Conservation (phyloP, 83 land plant genomes). For the Diphasiastrum complanatum region DNA sequence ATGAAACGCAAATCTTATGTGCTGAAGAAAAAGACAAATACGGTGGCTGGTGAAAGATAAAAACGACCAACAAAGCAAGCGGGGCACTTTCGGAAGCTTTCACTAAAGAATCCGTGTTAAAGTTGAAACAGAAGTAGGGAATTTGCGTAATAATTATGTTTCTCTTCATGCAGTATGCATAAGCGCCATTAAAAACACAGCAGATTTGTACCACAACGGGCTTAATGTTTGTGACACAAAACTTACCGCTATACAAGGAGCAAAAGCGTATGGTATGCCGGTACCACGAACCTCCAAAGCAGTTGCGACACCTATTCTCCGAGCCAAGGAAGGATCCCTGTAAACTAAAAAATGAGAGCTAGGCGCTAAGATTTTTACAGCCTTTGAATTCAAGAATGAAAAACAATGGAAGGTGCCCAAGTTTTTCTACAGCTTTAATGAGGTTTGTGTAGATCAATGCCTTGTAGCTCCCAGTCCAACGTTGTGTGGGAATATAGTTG, state of each 20-base stretch:
- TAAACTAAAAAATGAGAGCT: neutral
- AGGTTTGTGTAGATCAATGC: constrained; percentile 20
- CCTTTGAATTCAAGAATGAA: neutral
- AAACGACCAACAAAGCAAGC: too few relatives aligned
- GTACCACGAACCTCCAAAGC: constrained; percentile 62
- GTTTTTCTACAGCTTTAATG: too few relatives aligned
- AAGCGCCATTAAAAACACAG: too few relatives aligned
- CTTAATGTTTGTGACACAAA: neutral
- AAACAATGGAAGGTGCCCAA: neutral
- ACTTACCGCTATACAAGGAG: constrained; percentile 50
- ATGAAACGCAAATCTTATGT: too few relatives aligned
- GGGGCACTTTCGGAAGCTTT: too few relatives aligned
- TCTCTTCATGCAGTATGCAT: too few relatives aligned
- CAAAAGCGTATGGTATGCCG: constrained; percentile 45
- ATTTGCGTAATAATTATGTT: too few relatives aligned
- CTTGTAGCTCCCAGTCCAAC: constrained; percentile 65
- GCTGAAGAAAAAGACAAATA: too few relatives aligned
- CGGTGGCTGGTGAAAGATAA: too few relatives aligned
- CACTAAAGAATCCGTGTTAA: too few relatives aligned
- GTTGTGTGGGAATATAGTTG: constrained; percentile 76
- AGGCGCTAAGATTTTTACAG: neutral
- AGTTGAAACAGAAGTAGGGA: too few relatives aligned
- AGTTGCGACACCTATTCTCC: constrained; percentile 47
- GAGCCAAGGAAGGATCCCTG: constrained; percentile 54
- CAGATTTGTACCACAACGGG: neutral